Conservation (phyloP, 2,329 filamentous ascomycete genomes). For the Colletotrichum truncatum region DNA sequence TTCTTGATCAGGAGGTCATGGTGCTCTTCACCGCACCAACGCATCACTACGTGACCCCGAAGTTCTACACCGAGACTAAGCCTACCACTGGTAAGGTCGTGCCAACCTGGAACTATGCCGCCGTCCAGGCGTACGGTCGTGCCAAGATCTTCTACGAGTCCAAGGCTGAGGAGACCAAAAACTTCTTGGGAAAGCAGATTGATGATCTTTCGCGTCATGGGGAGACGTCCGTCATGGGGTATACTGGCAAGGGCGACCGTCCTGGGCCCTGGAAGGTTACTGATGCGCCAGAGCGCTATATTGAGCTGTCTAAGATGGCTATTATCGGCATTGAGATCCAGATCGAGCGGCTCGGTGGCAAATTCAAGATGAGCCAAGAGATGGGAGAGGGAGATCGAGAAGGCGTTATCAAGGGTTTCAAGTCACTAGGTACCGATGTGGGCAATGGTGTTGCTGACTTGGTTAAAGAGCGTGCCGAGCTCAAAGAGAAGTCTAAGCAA, state of each 20-base stretch:
- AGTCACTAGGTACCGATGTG: slow-evolving; percentile 40
- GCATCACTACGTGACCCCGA: slow-evolving; percentile 74
- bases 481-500: slow-evolving; percentile 34
- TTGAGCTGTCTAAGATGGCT: slow-evolving; percentile 64
- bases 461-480: slow-evolving; percentile 41
- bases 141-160: slow-evolving; percentile 63
- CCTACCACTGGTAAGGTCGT: slow-evolving; percentile 72
- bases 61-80: slow-evolving; percentile 74
- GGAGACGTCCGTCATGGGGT: slow-evolving; percentile 67
- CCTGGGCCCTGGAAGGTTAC: slow-evolving; percentile 62
- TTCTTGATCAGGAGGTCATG: slow-evolving; percentile 63
- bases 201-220: slow-evolving; percentile 58
- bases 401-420: slow-evolving; percentile 68
- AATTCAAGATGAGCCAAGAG: slow-evolving; percentile 76
- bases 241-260: slow-evolving; percentile 47
- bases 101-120: slow-evolving; percentile 76
- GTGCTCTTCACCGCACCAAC: slow-evolving; percentile 66
- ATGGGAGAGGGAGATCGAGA: slow-evolving; percentile 58
- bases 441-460: slow-evolving; percentile 41
- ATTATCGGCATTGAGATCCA: slow-evolving; percentile 70
- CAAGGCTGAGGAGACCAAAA: slow-evolving; percentile 50
- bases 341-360: slow-evolving; percentile 64
- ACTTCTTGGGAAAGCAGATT: slow-evolving; percentile 62
- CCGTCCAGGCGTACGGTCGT: slow-evolving; percentile 70
- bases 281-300: slow-evolving; percentile 65